Conservation (phyloP, 768 basidiomycete species). For the Pleurotus cornucopiae region DNA sequence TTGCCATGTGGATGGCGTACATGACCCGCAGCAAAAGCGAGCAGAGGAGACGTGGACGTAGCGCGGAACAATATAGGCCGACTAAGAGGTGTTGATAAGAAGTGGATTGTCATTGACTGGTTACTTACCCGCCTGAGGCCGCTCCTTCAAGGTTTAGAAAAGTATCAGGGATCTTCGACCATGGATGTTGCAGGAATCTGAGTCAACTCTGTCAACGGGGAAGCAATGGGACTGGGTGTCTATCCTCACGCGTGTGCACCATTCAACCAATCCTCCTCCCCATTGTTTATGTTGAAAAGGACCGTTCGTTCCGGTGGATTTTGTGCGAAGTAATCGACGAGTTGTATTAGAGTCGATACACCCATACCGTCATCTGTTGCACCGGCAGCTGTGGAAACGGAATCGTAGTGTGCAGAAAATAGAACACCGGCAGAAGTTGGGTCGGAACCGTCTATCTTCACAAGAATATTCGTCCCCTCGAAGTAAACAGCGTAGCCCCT, state of each 20-base stretch:
- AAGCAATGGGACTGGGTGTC: constrained; percentile 2
- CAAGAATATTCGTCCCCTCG: constrained; percentile 53
- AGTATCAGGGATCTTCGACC: constrained; percentile 58
- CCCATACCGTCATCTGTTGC: constrained; percentile 81
- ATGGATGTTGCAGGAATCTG: constrained; percentile 72
- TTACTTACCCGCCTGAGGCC: constrained; percentile 64
- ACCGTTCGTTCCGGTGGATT: constrained; percentile 55
- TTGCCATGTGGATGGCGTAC: constrained; percentile 72
- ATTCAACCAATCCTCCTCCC: constrained; percentile 73
- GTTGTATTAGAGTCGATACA: constrained; percentile 58
- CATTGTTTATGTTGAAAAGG: constrained; percentile 84
- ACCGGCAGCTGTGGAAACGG: constrained; percentile 70
- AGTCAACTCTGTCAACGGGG: not conserved
- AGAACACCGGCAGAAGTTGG: constrained; percentile 44
- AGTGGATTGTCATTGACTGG: not conserved
- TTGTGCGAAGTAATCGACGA: constrained; percentile 51
- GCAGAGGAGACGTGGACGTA: constrained; percentile 54
- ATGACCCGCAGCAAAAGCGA: constrained; percentile 39
- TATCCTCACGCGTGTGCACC: constrained; percentile 59
- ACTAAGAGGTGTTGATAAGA: constrained; percentile 27
- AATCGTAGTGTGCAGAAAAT: constrained; percentile 82
- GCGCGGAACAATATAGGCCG: constrained; percentile 76
- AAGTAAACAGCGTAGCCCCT: constrained; percentile 32
- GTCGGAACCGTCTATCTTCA: constrained; percentile 31
- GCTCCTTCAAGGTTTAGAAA: constrained; percentile 87